Percentiles rank a stretch among this genome's conserved stretches.
These are phyloP conservation scores for Alternaria triticimaculans DNA, from an alignment of 2,329 filamentous ascomycete species.

Conservation along the genomic window DNA sequence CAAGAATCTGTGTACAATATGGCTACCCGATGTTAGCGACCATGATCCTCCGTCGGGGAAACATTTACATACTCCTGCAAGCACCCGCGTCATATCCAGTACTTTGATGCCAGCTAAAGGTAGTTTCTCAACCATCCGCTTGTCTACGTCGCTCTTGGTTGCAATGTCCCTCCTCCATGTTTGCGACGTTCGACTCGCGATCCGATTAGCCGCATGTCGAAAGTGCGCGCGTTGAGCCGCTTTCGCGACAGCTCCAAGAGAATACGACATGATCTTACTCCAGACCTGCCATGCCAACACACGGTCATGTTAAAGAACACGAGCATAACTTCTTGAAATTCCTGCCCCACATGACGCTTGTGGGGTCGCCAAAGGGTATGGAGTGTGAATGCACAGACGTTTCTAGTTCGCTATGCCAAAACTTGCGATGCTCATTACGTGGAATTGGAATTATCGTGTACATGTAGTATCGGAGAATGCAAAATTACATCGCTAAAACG, in stretches of 20 bases:
- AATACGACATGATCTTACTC: conserved; percentile 22
- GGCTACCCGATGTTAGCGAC: conserved; percentile 64
- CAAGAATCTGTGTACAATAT: conserved; percentile 95
- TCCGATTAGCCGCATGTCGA: background rate
- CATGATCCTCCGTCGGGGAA: background rate
- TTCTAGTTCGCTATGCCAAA: background rate
- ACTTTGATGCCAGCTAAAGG: conserved; percentile 87
- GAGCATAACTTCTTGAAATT: conserved; percentile 5
- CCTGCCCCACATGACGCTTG: conserved; percentile 38
- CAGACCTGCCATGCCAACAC: conserved; percentile 1
- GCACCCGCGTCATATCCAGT: conserved; percentile 93
- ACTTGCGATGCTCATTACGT: background rate
- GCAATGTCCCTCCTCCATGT: conserved; percentile 47
- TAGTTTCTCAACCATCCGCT: conserved; percentile 54
- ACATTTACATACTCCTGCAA: conserved; percentile 61
- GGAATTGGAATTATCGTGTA: background rate
- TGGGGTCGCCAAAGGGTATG: conserved; percentile 27
- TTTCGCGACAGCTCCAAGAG: conserved; percentile 12
- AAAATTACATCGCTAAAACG: background rate
- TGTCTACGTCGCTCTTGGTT: conserved; percentile 46
- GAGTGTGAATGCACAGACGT: conserved; percentile 19
- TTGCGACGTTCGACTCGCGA: conserved; percentile 10
- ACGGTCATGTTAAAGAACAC: conserved; percentile 18
- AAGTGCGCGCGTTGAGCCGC: conserved; percentile 1
- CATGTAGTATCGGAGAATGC: background rate